Base-by-base conservation (phyloP, 257 asterid genomes). In the Schizonepeta tenuifolia region DNA sequence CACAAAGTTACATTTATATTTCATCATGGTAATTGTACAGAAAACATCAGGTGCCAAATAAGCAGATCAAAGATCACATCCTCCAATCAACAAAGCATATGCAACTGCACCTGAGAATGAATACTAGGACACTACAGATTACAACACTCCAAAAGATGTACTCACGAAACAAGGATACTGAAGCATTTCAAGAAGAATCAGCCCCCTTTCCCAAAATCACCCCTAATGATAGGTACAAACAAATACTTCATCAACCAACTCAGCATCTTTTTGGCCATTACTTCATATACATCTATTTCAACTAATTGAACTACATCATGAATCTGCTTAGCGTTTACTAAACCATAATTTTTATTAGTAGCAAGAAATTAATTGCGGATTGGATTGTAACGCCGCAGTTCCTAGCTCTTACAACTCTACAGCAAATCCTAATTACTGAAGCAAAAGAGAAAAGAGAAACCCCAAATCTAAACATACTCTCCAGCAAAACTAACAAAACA, bases 21-120 rank as follows among this genome's bases (percentile, higher is more conserved):
- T 28, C 33, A 28, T 28, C 33, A 28, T 28, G 33, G 33, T 28
- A 28, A 28, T 28, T 22, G 50, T 31, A 28, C 28, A 38, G 17
- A 28, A 21, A 66, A 7, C 61, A 14, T 74, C 47, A 55, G 65
- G 40, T n/a, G 60, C 53, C 43, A 67, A 67, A 53, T n/a, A 54
- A 65, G 33, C 33, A 28, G 33, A 28, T 28, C 33, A 28, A 33
- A 17, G 33, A 31, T 18, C 22, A 13, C 26, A 49, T 28, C 41
- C 12, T 28, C 41, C 12, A 21, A 10, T 28, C 4, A 49, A 22
- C 46, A 35, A 40, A 28, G 15, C n/a, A 41, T 20, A 17, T 15
- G 18, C 38, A 8, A 8, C 38, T 31, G 40, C 64, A 61, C 12
- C 57, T 9, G 17, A 63, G 65, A 62, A 13, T 47, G 56, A 57